A percentile compares a stretch with the other conserved stretches of the same genome.
Conservation (phyloP, 1,284 basidiomycete genomes). For the Trametes pubescens region DNA sequence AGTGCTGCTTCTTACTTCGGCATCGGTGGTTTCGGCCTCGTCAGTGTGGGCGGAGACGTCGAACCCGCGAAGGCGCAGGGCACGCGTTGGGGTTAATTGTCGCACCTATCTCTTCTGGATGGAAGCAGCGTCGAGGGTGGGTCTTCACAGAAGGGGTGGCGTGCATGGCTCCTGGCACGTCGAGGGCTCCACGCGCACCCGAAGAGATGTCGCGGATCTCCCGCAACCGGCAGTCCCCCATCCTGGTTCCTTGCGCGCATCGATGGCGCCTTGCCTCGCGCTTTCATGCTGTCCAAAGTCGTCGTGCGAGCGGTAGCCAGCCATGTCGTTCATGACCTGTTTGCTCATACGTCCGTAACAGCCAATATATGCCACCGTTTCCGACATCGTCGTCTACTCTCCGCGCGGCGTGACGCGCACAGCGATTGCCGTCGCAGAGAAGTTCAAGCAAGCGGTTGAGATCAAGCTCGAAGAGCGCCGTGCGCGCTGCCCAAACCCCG, state of each 20-base stretch:
- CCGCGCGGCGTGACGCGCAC: constrained; percentile 63
- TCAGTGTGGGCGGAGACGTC: constrained; percentile 9
- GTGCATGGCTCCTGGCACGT: constrained; percentile 18
- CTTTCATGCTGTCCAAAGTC: neutral
- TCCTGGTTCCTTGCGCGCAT: constrained; percentile 7
- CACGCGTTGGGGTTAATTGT: constrained; percentile 18
- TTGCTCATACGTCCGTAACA: constrained; percentile 38
- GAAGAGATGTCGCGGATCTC: constrained; percentile 29
- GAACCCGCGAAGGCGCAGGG: constrained; percentile 10
- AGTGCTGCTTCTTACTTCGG: constrained; percentile 46
- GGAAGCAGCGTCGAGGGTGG: constrained; percentile 18
- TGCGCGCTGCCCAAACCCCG: constrained; percentile 32
- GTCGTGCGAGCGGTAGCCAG: neutral
- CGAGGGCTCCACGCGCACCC: constrained; percentile 17
- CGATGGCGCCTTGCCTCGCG: constrained; percentile 13
- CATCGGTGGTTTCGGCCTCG: constrained; percentile 21
- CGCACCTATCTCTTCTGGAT: constrained; percentile 12
- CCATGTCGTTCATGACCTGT: neutral
- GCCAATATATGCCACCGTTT: constrained; percentile 87
- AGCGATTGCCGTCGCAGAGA: constrained; percentile 63
- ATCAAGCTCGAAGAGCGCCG: constrained; percentile 60
- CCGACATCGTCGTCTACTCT: constrained; percentile 89
- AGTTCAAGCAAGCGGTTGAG: constrained; percentile 65
- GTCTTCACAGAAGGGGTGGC: constrained; percentile 27
- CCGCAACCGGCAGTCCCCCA: constrained; percentile 12